phyloP scores from a whole-genome alignment of 495 filamentous ascomycete species.

The Diplogelasinospora grovesii region DNA sequence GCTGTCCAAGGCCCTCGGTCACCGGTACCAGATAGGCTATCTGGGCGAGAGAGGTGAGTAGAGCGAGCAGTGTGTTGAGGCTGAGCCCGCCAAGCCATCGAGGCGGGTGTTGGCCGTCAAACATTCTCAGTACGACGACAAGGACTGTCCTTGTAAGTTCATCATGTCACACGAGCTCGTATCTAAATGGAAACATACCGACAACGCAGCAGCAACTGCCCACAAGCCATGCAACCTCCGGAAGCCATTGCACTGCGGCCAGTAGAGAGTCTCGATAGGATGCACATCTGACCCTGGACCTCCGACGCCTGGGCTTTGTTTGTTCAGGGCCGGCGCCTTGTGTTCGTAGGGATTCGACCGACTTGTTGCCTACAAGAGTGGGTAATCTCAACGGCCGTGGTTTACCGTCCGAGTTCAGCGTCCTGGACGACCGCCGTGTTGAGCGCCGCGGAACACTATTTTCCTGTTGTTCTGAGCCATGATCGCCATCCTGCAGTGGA shows the following conservation, averaged over 20 bases:
- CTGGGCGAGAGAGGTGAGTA: constrained; percentile 34
- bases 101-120: constrained; percentile 29
- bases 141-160: constrained; percentile 12
- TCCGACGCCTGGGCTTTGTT: too few species aligned
- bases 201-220: background rate
- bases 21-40: constrained; percentile 29
- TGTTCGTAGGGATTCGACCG: too few species aligned
- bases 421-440: too few species aligned
- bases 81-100: constrained; percentile 36
- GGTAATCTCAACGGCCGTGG: too few species aligned
- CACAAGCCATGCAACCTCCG: background rate
- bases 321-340: too few species aligned
- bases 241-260: constrained; percentile 7
- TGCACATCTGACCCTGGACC: too few species aligned
- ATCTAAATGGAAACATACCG: background rate
- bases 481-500: too few species aligned
- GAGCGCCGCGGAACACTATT: too few species aligned
- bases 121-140: constrained; percentile 26
- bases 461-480: too few species aligned
- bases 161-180: background rate
- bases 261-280: too few species aligned
- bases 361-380: too few species aligned
- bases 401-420: too few species aligned
- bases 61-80: constrained; percentile 36
- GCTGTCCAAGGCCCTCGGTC: constrained; percentile 28